Percentiles rank a stretch among this genome's conserved stretches.
phyloP scores from a whole-genome alignment of 73 alveolate genomes.

The Paramecium octaurelia region DNA sequence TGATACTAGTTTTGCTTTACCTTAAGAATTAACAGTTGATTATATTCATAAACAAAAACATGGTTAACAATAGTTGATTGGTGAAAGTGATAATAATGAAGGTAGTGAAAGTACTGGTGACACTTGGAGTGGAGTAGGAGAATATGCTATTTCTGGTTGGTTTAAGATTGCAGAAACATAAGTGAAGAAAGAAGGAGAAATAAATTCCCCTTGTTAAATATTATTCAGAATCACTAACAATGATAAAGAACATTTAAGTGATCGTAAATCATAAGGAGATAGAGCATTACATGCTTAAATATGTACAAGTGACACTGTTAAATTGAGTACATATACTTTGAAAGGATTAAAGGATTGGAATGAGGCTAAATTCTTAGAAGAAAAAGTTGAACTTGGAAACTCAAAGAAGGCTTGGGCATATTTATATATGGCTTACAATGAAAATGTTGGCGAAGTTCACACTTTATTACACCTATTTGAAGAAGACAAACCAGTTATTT shows the following conservation, averaged over 20 bases:
- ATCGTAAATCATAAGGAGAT: slow-evolving; percentile 41
- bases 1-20: not conserved
- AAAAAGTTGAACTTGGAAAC: not conserved
- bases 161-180: not conserved
- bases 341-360: slow-evolving; percentile 41
- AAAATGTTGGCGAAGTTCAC: not conserved
- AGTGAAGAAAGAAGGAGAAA: not conserved
- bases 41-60: not conserved
- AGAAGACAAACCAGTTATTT: slow-evolving; percentile 26
- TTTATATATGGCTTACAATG: slow-evolving; percentile 32
- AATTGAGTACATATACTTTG: slow-evolving; percentile 12
- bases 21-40: slow-evolving; percentile 19
- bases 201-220: not conserved
- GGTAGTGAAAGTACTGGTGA: slow-evolving; percentile 13
- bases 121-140: slow-evolving; percentile 44
- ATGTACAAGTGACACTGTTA: not conserved
- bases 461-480: slow-evolving; percentile 5
- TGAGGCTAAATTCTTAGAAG: slow-evolving; percentile 51
- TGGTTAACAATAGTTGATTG: slow-evolving; percentile 25
- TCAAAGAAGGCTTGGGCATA: slow-evolving; percentile 42
- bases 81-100: not conserved
- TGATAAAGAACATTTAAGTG: slow-evolving; percentile 41
- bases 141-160: slow-evolving; percentile 45
- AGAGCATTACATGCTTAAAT: slow-evolving; percentile 45
- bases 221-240: slow-evolving; percentile 21